These are phyloP conservation scores for Acanthamoeba comandoni DNA, from an alignment of 208 protist genomes.

Conservation along the genomic window DNA sequence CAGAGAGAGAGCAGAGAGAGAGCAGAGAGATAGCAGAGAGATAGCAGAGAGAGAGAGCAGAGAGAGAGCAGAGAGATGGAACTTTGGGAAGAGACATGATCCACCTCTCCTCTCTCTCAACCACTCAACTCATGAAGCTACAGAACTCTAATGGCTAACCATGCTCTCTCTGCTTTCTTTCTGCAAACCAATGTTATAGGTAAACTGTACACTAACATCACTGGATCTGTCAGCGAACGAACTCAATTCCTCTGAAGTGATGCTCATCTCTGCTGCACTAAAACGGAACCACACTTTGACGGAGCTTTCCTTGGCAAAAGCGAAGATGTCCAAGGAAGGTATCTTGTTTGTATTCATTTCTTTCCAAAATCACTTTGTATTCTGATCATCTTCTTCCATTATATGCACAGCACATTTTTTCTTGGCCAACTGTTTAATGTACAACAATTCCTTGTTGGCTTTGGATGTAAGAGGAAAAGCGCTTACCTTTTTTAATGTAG, in stretches of 20 bases:
- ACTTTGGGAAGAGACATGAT: neutral
- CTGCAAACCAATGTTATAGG: neutral
- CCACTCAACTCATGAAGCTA: neutral
- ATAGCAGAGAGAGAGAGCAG: no score
- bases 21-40: no score
- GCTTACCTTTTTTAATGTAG: neutral
- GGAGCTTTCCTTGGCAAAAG: slow-evolving; percentile 26
- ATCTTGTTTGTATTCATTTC: neutral
- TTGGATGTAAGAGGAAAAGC: slow-evolving; percentile 36
- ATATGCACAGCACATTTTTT: slow-evolving; percentile 25
- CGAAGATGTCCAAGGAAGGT: slow-evolving; percentile 41
- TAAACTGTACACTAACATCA: slow-evolving; percentile 29
- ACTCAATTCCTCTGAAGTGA: slow-evolving; percentile 15
- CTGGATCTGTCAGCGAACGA: slow-evolving; percentile 64
- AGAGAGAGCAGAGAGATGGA: neutral
- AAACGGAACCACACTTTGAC: slow-evolving; percentile 53
- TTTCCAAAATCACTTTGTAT: neutral
- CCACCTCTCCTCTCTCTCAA: neutral
- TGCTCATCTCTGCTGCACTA: neutral
- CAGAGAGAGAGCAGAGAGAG: no score
- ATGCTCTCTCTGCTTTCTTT: neutral
- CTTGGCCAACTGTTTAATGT: slow-evolving; percentile 54
- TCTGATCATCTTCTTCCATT: neutral
- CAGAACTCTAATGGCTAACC: no score
- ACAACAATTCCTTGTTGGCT: slow-evolving; percentile 32